Percentiles rank a stretch among this genome's conserved stretches.
phyloP scores from a whole-genome alignment of 768 basidiomycete genomes.

The Boletus rubescentipes region DNA sequence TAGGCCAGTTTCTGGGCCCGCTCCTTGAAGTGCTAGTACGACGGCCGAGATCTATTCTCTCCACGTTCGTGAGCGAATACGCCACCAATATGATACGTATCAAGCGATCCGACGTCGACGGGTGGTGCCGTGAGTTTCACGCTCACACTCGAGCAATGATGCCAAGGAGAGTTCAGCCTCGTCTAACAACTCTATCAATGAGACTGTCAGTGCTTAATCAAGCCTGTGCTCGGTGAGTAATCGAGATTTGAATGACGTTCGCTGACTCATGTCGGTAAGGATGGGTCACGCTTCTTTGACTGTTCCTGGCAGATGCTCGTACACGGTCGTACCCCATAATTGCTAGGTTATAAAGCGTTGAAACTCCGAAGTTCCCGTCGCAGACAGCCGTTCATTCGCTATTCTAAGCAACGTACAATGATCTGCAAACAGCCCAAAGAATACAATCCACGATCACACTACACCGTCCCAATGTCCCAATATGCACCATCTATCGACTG shows the following conservation, averaged over 20 bases:
- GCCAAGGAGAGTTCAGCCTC: not conserved
- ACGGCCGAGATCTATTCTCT: not conserved
- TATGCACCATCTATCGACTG: constrained; percentile 15
- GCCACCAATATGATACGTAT: constrained; percentile 1
- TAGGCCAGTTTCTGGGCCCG: not conserved
- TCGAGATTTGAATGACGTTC: constrained; percentile 14
- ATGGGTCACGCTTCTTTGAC: not conserved
- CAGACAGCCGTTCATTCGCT: constrained; percentile 7
- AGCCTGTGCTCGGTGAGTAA: constrained; percentile 18
- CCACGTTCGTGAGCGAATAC: not conserved
- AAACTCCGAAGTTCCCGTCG: constrained; percentile 15
- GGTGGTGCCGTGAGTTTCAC: constrained; percentile 10
- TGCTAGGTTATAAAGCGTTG: constrained; percentile 18
- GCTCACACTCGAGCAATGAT: not conserved
- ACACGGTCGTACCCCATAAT: constrained; percentile 11
- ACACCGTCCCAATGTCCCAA: constrained; percentile 22
- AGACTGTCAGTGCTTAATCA: not conserved
- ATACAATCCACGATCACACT: constrained; percentile 24
- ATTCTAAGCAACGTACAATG: constrained; percentile 11
- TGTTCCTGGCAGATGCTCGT: constrained; percentile 5
- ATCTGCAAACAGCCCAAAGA: constrained; percentile 18
- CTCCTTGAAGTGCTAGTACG: not conserved
- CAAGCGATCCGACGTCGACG: not conserved
- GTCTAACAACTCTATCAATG: constrained; percentile 9
- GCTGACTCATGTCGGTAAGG: not conserved